Conservation (phyloP, 192 early-diverging fungal species). For the Coemansia sp. region DNA sequence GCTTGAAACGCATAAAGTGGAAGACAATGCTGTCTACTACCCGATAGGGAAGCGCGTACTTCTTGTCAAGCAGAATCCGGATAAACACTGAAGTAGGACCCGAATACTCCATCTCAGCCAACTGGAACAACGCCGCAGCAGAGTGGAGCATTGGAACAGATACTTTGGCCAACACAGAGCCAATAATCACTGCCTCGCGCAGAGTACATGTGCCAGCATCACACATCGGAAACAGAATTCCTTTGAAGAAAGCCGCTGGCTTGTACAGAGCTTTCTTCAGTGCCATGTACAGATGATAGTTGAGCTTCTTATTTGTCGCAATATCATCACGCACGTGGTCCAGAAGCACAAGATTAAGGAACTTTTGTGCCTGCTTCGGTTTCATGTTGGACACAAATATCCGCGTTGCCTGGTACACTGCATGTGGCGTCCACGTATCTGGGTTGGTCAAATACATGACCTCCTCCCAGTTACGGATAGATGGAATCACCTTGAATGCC, state of each 20-base stretch:
- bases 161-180: slow-evolving; percentile 86
- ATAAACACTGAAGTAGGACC: slow-evolving; percentile 94
- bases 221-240: slow-evolving; percentile 92
- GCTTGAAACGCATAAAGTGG: slow-evolving; percentile 91
- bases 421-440: slow-evolving; percentile 94
- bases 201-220: slow-evolving; percentile 89
- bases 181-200: slow-evolving; percentile 94
- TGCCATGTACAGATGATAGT: slow-evolving; percentile 96
- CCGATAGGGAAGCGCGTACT: slow-evolving; percentile 96
- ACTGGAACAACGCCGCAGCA: slow-evolving; percentile 84
- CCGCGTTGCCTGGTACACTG: slow-evolving; percentile 91
- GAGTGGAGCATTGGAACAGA: slow-evolving; percentile 96
- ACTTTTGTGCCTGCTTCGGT: slow-evolving; percentile 86
- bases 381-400: slow-evolving; percentile 99
- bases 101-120: slow-evolving; percentile 98
- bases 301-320: slow-evolving; percentile 94
- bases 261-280: slow-evolving; percentile 97
- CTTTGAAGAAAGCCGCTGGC: slow-evolving; percentile 97
- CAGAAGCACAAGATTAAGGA: slow-evolving; percentile 83
- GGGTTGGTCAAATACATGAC: slow-evolving; percentile 89
- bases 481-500: slow-evolving; percentile 98
- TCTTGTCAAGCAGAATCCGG: slow-evolving; percentile 94
- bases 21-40: slow-evolving; percentile 94
- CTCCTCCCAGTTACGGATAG: slow-evolving; percentile 96
- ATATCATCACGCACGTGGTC: slow-evolving; percentile 95